phyloP scores from a whole-genome alignment of 495 filamentous ascomycete species.

The Sabuloglossum arenarium region DNA sequence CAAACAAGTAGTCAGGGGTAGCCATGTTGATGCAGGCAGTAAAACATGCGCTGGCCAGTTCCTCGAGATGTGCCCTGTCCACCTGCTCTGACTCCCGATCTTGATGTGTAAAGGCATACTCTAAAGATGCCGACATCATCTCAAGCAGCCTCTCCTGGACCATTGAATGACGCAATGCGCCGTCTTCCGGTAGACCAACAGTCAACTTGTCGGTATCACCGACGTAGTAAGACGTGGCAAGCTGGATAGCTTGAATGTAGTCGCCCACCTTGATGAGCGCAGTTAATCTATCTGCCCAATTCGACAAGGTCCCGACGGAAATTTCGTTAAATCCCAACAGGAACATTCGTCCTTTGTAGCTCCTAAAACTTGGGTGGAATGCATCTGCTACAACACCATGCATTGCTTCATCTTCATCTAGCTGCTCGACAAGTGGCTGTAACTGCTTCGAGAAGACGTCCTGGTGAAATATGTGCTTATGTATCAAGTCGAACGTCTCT shows the following conservation, averaged over 20 bases:
- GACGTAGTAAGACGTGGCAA: constrained; percentile 81
- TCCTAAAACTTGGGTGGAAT: constrained; percentile 90
- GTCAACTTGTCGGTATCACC: constrained; percentile 81
- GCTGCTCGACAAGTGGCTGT: constrained; percentile 60
- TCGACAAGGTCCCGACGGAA: constrained; percentile 74
- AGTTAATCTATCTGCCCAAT: constrained; percentile 95
- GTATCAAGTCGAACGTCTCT: constrained; percentile 78
- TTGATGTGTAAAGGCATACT: constrained; percentile 55
- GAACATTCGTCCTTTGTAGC: constrained; percentile 87
- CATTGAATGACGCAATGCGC: constrained; percentile 49
- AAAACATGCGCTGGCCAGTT: constrained; percentile 70
- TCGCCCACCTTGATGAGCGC: constrained; percentile 91
- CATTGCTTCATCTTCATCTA: constrained; percentile 61
- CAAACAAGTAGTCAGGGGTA: constrained; percentile 68
- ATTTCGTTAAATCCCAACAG: constrained; percentile 78
- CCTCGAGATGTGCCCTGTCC: constrained; percentile 36
- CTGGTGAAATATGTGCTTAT: constrained; percentile 78
- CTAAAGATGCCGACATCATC: constrained; percentile 84
- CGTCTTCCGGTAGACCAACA: constrained; percentile 78
- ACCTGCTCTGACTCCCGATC: constrained; percentile 28
- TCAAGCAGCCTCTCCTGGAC: constrained; percentile 79
- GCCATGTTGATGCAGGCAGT: constrained; percentile 55
- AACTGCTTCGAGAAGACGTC: constrained; percentile 77
- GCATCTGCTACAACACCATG: constrained; percentile 94
- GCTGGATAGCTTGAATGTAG: constrained; percentile 70